These are phyloP conservation scores for Diaporthe batatas DNA, from an alignment of 2,329 filamentous ascomycete genomes.

Conservation along the genomic window DNA sequence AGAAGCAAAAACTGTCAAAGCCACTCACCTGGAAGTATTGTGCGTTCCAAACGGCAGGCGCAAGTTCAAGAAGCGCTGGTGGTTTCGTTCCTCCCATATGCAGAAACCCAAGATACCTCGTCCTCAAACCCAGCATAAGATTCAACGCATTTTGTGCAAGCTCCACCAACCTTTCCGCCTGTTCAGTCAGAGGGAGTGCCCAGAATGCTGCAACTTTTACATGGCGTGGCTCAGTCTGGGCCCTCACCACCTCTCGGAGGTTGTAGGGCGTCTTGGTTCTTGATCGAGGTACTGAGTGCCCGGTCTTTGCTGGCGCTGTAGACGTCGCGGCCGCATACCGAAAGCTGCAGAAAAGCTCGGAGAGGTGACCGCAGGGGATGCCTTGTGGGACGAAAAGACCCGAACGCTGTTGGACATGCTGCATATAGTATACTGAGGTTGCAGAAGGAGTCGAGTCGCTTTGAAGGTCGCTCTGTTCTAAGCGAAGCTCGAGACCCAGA, in stretches of 20 bases:
- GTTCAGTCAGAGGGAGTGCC: neutral
- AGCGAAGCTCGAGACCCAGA: conserved; percentile 35
- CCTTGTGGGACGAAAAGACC: conserved; percentile 26
- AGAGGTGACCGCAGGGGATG: conserved; percentile 33
- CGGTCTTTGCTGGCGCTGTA: neutral
- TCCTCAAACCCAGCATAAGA: conserved; percentile 31
- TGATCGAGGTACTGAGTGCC: neutral
- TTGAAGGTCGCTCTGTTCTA: conserved; percentile 31
- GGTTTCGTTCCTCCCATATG: neutral
- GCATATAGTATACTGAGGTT: conserved; percentile 36
- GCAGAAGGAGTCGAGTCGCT: neutral
- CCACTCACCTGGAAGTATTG: conserved; percentile 38
- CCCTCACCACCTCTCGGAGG: neutral
- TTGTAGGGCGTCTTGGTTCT: neutral
- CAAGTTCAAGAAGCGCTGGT: conserved; percentile 36
- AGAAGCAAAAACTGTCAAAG: too few species aligned
- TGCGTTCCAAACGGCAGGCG: conserved; percentile 40
- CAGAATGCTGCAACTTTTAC: neutral
- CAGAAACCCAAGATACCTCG: conserved; percentile 1
- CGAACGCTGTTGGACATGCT: conserved; percentile 18
- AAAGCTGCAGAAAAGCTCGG: conserved; percentile 30
- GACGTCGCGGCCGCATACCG: neutral
- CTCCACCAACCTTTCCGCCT: conserved; percentile 27
- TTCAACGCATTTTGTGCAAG: conserved; percentile 30
- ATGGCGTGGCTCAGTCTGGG: neutral